Evolutionary conservation across 768 basidiomycete genomes (phyloP).

Genomic region (Suillus ampliporus): DNA sequence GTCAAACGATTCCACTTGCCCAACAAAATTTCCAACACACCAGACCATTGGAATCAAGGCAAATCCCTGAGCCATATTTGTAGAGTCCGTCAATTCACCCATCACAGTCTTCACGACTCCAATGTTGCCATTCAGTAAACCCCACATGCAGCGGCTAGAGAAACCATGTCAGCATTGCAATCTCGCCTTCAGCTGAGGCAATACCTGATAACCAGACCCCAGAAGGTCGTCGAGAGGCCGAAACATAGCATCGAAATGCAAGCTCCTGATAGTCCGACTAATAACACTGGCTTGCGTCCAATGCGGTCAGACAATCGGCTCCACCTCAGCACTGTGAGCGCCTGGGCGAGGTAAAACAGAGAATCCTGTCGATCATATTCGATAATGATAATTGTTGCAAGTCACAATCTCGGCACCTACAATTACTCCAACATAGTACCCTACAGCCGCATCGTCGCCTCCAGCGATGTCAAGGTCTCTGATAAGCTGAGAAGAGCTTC

Average conservation of each 20-base stretch:
- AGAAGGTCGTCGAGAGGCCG: slow-evolving; percentile 64
- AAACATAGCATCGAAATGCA: slow-evolving; percentile 61
- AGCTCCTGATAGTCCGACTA: slow-evolving; percentile 58
- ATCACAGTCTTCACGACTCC: slow-evolving; percentile 74
- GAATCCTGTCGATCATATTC: slow-evolving; percentile 51
- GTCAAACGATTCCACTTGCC: slow-evolving; percentile 26
- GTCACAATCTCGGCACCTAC: slow-evolving; percentile 41
- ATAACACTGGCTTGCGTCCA: slow-evolving; percentile 66
- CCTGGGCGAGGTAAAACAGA: slow-evolving; percentile 63
- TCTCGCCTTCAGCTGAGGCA: background rate
- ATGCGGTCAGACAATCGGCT: slow-evolving; percentile 63
- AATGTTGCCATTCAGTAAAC: slow-evolving; percentile 66
- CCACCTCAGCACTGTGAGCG: slow-evolving; percentile 65
- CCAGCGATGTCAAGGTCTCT: slow-evolving; percentile 66
- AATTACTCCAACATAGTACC: slow-evolving; percentile 69
- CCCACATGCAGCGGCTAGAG: slow-evolving; percentile 57
- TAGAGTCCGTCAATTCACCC: slow-evolving; percentile 63
- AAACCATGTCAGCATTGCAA: slow-evolving; percentile 14
- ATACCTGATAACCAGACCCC: slow-evolving; percentile 60
- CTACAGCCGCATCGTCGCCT: slow-evolving; percentile 66
- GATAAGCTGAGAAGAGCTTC: slow-evolving; percentile 49
- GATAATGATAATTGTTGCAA: background rate
- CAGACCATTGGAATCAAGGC: slow-evolving; percentile 36
- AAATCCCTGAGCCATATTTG: slow-evolving; percentile 34
- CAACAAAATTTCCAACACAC: slow-evolving; percentile 34